Evolutionary conservation across 192 early-diverging fungal genomes (phyloP).

Genomic region (Backusella tuberculispora): DNA sequence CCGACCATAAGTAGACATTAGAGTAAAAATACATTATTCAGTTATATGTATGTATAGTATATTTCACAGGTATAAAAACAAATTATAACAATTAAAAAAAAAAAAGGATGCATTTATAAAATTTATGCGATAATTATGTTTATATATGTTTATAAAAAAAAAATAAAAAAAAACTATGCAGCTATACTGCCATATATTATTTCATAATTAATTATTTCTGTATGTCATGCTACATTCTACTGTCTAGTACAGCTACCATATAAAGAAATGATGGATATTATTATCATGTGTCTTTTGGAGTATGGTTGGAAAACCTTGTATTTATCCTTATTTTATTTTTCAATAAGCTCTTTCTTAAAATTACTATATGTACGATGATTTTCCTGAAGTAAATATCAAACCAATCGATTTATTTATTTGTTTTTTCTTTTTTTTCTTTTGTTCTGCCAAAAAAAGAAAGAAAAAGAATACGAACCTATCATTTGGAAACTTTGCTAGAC

Average conservation of each 20-base stretch:
- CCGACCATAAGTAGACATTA: not conserved
- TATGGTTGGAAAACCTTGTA: not conserved
- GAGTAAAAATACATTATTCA: not conserved
- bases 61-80: not conserved
- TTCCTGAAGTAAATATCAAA: not conserved
- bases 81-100: not conserved
- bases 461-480: no score
- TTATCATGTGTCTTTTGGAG: not conserved
- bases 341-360: not conserved
- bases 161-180: not conserved
- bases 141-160: not conserved
- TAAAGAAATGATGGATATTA: not conserved
- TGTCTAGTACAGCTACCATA: not conserved
- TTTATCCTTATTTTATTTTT: not conserved
- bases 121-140: not conserved
- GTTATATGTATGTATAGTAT: not conserved
- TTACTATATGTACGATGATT: not conserved
- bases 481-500: not conserved
- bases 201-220: not conserved
- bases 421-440: not conserved
- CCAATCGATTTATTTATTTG: not conserved
- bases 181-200: not conserved
- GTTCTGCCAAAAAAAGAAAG: not conserved
- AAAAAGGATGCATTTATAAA: conserved; percentile 6
- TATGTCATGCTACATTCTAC: conserved; percentile 8